phyloP scores from a whole-genome alignment of 768 basidiomycete species.

The Suillus tomentosus region DNA sequence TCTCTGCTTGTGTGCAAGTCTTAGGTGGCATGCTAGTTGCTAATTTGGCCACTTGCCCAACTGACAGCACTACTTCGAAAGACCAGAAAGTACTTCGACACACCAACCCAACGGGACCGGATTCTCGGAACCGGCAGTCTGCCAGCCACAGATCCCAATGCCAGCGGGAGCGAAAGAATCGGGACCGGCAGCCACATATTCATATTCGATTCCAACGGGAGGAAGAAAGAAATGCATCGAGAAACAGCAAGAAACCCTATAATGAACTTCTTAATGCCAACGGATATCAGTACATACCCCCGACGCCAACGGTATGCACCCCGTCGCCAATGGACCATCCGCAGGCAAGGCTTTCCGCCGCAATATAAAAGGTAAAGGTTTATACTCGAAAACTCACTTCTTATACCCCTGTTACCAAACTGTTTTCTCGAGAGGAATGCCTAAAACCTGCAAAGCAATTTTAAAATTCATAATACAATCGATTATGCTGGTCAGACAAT shows the following conservation, averaged over 20 bases:
- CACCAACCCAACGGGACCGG: not conserved
- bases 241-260: not conserved
- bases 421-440: conserved; percentile 74
- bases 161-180: not conserved
- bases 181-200: no score
- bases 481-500: not conserved
- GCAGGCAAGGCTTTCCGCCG: not conserved
- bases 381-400: conserved; percentile 36
- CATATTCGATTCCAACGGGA: not conserved
- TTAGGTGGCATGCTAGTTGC: not conserved
- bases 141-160: not conserved
- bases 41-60: not conserved
- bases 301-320: not conserved
- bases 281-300: not conserved
- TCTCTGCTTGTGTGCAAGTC: not conserved
- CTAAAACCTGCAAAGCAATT: conserved; percentile 47
- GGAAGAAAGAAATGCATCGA: not conserved
- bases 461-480: no score
- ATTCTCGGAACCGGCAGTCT: not conserved
- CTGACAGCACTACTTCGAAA: not conserved
- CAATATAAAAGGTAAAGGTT: not conserved
- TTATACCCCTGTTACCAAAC: conserved; percentile 57
- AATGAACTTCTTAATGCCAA: not conserved
- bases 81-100: not conserved
- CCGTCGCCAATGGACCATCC: not conserved